Evolutionary conservation across 1,139 yeast species (phyloP).

Genomic region (Lodderomyces metapsilosis): DNA sequence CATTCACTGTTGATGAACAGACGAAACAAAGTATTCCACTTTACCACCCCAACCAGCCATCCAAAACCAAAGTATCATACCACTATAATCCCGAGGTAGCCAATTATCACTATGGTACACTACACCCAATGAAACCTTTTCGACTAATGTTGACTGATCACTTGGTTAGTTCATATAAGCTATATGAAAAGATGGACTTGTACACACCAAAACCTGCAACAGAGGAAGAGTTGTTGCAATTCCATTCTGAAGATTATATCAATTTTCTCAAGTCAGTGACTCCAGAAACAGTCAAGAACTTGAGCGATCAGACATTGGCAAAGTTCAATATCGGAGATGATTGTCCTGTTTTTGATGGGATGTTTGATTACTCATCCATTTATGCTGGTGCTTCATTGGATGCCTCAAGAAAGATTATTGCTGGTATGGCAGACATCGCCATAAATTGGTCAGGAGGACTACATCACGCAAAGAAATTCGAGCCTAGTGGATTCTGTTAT

Average conservation of each 20-base stretch:
- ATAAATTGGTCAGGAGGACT: conserved; percentile 97
- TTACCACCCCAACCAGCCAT: conserved; percentile 44
- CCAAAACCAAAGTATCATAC: conserved; percentile 62
- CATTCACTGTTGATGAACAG: conserved; percentile 53
- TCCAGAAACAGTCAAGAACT: conserved; percentile 70
- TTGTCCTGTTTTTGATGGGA: conserved; percentile 95
- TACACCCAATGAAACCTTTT: conserved; percentile 99
- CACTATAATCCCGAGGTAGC: conserved; percentile 85
- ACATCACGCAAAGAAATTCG: conserved; percentile 94
- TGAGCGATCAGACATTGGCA: conserved; percentile 54
- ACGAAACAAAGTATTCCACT: conserved; percentile 60
- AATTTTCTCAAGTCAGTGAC: conserved; percentile 77
- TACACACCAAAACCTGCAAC: conserved; percentile 84
- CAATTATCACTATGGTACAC: conserved; percentile 83
- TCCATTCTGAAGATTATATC: conserved; percentile 87
- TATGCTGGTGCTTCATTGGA: conserved; percentile 93
- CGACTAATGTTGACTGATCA: conserved; percentile 92
- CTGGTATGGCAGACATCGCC: conserved; percentile 90
- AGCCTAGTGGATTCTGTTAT: conserved; percentile 94
- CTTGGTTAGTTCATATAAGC: conserved; percentile 76
- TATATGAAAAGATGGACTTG: conserved; percentile 87
- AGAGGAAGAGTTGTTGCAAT: conserved; percentile 68
- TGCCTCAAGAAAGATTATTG: conserved; percentile 80
- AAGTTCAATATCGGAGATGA: conserved; percentile 96
- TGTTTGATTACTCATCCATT: conserved; percentile 81